Evolutionary conservation across 495 filamentous ascomycete species (phyloP).

Genomic region (Xylaria sp.): DNA sequence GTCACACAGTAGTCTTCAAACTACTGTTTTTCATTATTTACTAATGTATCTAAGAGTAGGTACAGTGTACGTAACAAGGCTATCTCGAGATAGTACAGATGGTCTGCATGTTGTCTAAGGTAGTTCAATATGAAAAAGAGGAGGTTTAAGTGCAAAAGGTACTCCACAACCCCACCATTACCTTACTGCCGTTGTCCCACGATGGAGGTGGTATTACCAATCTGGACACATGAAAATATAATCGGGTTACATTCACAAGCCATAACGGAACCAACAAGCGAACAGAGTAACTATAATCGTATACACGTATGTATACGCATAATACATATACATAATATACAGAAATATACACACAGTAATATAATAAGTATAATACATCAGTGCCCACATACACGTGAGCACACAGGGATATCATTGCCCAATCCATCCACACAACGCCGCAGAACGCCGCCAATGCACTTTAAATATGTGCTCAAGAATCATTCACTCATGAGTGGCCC

Average conservation of each 20-base stretch:
- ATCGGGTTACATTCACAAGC: neutral
- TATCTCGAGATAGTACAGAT: neutral
- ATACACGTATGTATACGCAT: neutral
- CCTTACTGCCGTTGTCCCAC: neutral
- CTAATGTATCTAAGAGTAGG: neutral
- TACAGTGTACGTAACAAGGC: neutral
- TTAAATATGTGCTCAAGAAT: slow-evolving; percentile 32
- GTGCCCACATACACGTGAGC: neutral
- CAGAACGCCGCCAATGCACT: slow-evolving; percentile 32
- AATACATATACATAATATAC: slow-evolving; percentile 8
- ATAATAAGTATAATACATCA: slow-evolving; percentile 12
- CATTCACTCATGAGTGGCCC: slow-evolving; percentile 43
- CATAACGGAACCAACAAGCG: neutral
- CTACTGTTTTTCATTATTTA: neutral
- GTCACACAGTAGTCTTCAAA: slow-evolving; percentile 9
- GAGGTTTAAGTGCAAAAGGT: neutral
- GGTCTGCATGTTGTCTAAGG: neutral
- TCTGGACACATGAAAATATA: neutral
- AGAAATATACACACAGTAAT: slow-evolving; percentile 16
- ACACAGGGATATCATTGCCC: neutral
- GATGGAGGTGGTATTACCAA: neutral
- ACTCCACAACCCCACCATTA: slow-evolving; percentile 9
- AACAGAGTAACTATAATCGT: neutral
- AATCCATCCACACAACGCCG: slow-evolving; percentile 34
- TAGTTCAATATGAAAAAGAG: neutral